These are phyloP conservation scores for Sporothrix luriei DNA, from an alignment of 2,329 filamentous ascomycete genomes.

Conservation along the genomic window DNA sequence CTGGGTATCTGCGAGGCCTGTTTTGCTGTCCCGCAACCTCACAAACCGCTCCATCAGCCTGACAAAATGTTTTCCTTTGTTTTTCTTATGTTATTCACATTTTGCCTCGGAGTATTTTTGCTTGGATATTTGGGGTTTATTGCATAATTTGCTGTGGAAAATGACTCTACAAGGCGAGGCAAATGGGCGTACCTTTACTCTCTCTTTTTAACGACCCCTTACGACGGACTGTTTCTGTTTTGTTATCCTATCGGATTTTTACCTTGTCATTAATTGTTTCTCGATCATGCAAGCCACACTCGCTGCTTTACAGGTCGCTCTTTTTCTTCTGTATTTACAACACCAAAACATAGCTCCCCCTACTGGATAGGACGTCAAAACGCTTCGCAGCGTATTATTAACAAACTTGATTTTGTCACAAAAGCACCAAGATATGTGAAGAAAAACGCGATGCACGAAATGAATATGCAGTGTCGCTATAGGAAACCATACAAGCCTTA, in stretches of 20 bases:
- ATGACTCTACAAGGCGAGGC: conserved; percentile 4
- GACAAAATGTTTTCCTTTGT: neutral
- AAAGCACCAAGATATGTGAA: too few species aligned
- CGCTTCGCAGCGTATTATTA: conserved; percentile 10
- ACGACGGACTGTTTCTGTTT: conserved; percentile 1
- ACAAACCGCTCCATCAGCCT: neutral
- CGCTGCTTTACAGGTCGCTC: conserved; percentile 15
- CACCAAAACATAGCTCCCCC: neutral
- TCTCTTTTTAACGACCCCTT: neutral
- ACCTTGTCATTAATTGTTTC: conserved; percentile 22
- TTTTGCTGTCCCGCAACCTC: neutral
- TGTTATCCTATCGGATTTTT: neutral
- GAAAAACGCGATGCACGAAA: too few species aligned
- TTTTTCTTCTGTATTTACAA: conserved; percentile 19
- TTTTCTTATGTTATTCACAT: neutral
- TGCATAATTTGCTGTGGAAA: conserved; percentile 15
- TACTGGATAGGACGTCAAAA: conserved; percentile 26
- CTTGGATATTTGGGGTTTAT: conserved; percentile 12
- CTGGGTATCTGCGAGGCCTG: conserved; percentile 1
- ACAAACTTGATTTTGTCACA: neutral
- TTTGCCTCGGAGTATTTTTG: neutral
- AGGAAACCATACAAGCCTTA: neutral
- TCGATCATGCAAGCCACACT: conserved; percentile 2
- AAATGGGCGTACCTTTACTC: conserved; percentile 1
- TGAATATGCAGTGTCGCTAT: conserved; percentile 10